A percentile compares a stretch with the other conserved stretches of the same genome.
Evolutionary conservation across 306 rosid species (phyloP).

Genomic region (Cucumis hystrix): DNA sequence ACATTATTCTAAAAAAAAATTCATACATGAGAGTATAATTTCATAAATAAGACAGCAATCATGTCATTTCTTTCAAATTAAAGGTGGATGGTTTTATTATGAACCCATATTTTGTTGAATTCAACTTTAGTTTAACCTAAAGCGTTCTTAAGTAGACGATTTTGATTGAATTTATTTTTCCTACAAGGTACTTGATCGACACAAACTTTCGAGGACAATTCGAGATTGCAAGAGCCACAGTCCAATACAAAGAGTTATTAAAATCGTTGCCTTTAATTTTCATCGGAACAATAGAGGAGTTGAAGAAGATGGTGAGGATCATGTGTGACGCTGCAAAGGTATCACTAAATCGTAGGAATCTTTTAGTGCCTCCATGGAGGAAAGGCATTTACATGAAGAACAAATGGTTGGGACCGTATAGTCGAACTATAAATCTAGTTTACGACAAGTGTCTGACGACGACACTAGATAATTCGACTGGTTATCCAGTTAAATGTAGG

Average conservation of each 20-base stretch:
- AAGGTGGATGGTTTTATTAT: too few relatives aligned
- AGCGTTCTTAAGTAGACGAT: background rate
- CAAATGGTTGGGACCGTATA: conserved; percentile 64
- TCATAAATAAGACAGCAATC: too few relatives aligned
- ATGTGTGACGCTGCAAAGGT: conserved; percentile 40
- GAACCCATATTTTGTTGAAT: too few relatives aligned
- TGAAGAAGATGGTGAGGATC: conserved; percentile 33
- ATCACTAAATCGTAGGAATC: conserved; percentile 31
- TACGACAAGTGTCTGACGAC: conserved; percentile 16
- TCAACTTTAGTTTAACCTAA: background rate
- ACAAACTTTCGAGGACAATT: conserved; percentile 36
- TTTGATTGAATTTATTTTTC: conserved; percentile 1
- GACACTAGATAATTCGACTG: background rate
- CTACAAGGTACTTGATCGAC: conserved; percentile 51
- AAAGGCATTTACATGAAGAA: conserved; percentile 59
- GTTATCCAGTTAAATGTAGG: conserved; percentile 20
- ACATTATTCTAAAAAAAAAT: too few relatives aligned
- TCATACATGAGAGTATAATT: too few relatives aligned
- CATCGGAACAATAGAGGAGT: conserved; percentile 41
- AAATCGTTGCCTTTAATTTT: conserved; percentile 32
- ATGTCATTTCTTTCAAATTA: too few relatives aligned
- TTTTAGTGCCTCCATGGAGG: conserved; percentile 73
- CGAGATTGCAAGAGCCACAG: conserved; percentile 46
- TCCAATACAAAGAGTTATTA: conserved; percentile 17
- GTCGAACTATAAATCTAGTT: conserved; percentile 33